These are phyloP conservation scores for Picea abies DNA, from an alignment of 83 land plant species.

Conservation along the genomic window DNA sequence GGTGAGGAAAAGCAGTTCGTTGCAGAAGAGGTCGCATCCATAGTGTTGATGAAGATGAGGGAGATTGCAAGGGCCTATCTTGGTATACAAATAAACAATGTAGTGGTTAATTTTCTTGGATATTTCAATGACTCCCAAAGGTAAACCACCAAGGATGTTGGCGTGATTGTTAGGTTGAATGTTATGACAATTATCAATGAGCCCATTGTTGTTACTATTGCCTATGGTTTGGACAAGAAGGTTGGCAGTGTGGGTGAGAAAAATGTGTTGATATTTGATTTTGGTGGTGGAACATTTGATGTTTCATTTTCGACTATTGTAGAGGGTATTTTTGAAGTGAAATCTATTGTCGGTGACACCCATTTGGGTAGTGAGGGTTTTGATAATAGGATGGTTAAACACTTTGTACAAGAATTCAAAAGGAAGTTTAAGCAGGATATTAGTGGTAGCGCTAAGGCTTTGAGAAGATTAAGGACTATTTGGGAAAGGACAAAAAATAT, in stretches of 20 bases:
- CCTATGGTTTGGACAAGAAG: constrained; percentile 38
- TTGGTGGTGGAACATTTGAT: constrained; percentile 35
- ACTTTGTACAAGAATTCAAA: constrained; percentile 73
- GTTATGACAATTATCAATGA: too few species aligned
- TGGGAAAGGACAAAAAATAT: constrained; percentile 78
- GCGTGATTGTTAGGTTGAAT: too few species aligned
- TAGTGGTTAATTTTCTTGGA: constrained; percentile 44
- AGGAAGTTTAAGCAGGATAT: constrained; percentile 69
- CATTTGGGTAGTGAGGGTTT: constrained; percentile 71
- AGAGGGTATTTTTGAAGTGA: constrained; percentile 55
- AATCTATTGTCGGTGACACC: constrained; percentile 69
- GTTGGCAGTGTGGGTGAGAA: constrained; percentile 24
- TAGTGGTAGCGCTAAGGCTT: constrained; percentile 61
- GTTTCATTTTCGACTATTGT: constrained; percentile 48
- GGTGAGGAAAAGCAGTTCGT: constrained; percentile 53
- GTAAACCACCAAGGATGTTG: too few species aligned
- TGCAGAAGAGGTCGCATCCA: constrained; percentile 53
- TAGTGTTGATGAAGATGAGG: constrained; percentile 44
- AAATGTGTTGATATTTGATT: constrained; percentile 1
- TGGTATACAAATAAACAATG: constrained; percentile 51
- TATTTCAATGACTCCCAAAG: constrained; percentile 46
- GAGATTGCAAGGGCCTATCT: too few species aligned
- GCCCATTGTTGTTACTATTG: too few species aligned
- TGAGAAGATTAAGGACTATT: constrained; percentile 63
- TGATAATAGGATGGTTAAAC: constrained; percentile 69